These are phyloP conservation scores for Sporothrix pseudoabietina DNA, from an alignment of 2,329 filamentous ascomycete species.

Conservation along the genomic window DNA sequence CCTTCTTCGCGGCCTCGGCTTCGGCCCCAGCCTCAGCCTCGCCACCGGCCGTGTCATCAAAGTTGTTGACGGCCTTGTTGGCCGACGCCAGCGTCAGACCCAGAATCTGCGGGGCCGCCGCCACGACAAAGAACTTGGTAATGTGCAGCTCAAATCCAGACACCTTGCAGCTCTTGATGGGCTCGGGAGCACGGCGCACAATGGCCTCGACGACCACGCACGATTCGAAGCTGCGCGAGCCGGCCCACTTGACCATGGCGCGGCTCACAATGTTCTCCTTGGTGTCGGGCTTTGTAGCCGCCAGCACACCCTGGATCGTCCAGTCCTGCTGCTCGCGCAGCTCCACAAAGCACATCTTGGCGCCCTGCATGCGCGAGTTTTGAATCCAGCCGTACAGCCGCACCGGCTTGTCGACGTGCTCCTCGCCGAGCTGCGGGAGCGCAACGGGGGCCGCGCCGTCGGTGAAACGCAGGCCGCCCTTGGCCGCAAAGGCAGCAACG, in stretches of 20 bases:
- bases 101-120: slow-evolving; percentile 60
- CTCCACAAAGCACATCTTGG: slow-evolving; percentile 89
- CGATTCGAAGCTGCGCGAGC: slow-evolving; percentile 73
- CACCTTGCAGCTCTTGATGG: slow-evolving; percentile 84
- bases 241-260: slow-evolving; percentile 94
- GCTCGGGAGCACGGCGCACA: slow-evolving; percentile 80
- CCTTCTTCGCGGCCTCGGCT: slow-evolving; percentile 46
- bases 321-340: slow-evolving; percentile 73
- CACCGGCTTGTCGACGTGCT: slow-evolving; percentile 69
- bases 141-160: slow-evolving; percentile 84
- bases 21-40: slow-evolving; percentile 31
- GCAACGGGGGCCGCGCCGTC: slow-evolving; percentile 58
- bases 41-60: slow-evolving; percentile 55
- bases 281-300: slow-evolving; percentile 50
- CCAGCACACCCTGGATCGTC: slow-evolving; percentile 80
- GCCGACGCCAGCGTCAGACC: slow-evolving; percentile 60
- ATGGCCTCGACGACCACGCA: slow-evolving; percentile 79
- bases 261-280: slow-evolving; percentile 67
- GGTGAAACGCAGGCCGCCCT: slow-evolving; percentile 57
- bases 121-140: slow-evolving; percentile 77
- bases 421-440: slow-evolving; percentile 65
- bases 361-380: slow-evolving; percentile 83
- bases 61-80: slow-evolving; percentile 58
- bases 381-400: slow-evolving; percentile 80
- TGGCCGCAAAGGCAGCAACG: slow-evolving; percentile 36